A percentile compares a stretch with the other conserved stretches of the same genome.
Conservation (phyloP, 192 early-diverging fungal genomes). For the Backusella circina region DNA sequence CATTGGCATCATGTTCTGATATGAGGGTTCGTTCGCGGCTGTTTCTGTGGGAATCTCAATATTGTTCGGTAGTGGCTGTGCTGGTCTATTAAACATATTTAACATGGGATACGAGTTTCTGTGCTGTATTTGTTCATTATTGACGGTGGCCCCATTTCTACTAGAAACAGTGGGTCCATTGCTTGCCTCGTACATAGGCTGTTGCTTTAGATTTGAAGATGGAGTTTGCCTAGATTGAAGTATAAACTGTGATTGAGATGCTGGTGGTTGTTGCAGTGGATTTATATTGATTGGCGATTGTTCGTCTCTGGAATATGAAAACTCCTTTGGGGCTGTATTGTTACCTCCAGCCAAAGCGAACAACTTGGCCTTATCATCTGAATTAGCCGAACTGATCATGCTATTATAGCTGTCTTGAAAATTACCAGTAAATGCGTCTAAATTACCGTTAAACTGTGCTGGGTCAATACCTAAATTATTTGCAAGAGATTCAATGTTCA, state of each 20-base stretch:
- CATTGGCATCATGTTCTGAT: neutral
- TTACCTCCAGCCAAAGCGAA: neutral
- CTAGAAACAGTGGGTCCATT: neutral
- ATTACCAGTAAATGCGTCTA: neutral
- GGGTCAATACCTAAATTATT: conserved; percentile 19
- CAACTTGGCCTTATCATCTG: neutral
- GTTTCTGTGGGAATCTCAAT: neutral
- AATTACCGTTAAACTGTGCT: conserved; percentile 10
- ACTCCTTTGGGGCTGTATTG: neutral
- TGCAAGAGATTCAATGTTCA: conserved; percentile 20
- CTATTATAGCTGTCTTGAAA: conserved; percentile 10
- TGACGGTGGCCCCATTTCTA: neutral
- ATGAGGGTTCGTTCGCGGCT: neutral
- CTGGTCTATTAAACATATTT: neutral
- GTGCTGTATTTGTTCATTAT: neutral
- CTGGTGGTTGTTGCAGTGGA: neutral
- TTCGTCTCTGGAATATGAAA: neutral
- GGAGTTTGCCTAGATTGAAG: neutral
- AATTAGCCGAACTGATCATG: conserved; percentile 7
- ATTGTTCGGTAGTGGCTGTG: neutral
- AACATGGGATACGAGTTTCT: neutral
- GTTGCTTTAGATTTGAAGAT: neutral
- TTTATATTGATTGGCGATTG: neutral
- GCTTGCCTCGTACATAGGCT: neutral
- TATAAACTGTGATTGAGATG: neutral